phyloP scores from a whole-genome alignment of 208 protist genomes.

The Leishmania lainsoni region DNA sequence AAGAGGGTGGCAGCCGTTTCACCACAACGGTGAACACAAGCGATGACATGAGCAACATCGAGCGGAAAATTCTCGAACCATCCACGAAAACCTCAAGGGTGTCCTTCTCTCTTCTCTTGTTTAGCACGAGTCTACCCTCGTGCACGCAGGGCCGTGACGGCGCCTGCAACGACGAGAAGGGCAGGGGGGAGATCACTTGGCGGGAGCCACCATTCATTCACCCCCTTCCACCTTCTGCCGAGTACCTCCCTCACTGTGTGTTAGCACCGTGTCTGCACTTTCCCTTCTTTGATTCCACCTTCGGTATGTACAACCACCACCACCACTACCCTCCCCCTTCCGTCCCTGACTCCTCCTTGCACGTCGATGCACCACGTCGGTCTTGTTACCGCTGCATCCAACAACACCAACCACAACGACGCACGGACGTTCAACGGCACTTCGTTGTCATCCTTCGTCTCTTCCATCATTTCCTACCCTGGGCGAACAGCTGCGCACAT shows the following conservation, averaged over 20 bases:
- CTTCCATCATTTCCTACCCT: too few relatives aligned
- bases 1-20: neutral
- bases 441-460: too few relatives aligned
- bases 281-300: neutral
- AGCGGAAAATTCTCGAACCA: neutral
- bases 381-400: neutral
- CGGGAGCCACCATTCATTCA: neutral
- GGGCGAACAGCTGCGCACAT: neutral
- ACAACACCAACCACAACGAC: too few relatives aligned
- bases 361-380: neutral
- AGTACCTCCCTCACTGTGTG: too few relatives aligned
- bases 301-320: too few relatives aligned
- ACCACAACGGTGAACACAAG: neutral
- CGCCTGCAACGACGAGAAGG: neutral
- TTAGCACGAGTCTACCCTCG: neutral
- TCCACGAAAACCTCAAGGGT: neutral
- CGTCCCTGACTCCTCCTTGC: neutral
- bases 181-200: neutral
- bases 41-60: neutral
- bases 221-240: neutral
- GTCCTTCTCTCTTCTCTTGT: neutral
- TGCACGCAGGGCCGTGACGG: neutral
- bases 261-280: too few relatives aligned
- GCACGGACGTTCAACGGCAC: too few relatives aligned
- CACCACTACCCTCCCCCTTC: too few relatives aligned